Evolutionary conservation across 2,329 filamentous ascomycete genomes (phyloP), one percentile per base, ranked within the genome.

Genomic region (Aspergillus thermomutatus): DNA sequence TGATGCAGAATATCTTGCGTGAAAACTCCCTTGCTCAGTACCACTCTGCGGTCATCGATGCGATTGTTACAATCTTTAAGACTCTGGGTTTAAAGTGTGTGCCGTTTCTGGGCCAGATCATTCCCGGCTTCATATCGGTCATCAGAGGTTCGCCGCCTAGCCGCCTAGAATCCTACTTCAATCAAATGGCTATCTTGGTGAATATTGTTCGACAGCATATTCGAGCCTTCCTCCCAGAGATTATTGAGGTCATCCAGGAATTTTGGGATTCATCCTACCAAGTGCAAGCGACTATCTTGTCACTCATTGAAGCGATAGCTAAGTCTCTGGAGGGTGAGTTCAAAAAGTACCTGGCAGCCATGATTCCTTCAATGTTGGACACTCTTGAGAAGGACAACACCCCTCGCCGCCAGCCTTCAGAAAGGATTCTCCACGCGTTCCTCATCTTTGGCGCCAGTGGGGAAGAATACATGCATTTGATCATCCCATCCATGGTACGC

Each of bases 381-480:
- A 90, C 96, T 2, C 82, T 99, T 19, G 93, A 99, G 63, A 90
- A 92, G 61, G 94, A 99, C 69, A 82, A 79, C 8, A 88, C 89
- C 1, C 78, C 83, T 1, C 89, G 91, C 67, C 84, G 91, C n/a
- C 82, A 85, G 14, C 89, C 92, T 2, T 96, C 92, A 0, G 92
- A 97, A 71, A 88, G 89, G 65, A 92, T 99, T 3, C 80, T 99
- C 25, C 94, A 97, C 70, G 92, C 93, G 0, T 96, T 99, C 73
- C 79, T 99, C 27, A 90, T 99, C 0, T 99, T 99, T 71, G 95
- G 95, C 1, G 88, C 92, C 0, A 97, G 92, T 68, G 90, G 90
- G 10, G 94, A 99, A 72, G 94, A 99, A 72, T 99, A 99, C 73
- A 99, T 99, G 94, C 94, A 99, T 72, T 82, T 99, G 52, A 97